These are phyloP conservation scores for rapeseed (Brassica napus) DNA, from an alignment of 345 rosid species.

Conservation along the genomic window DNA sequence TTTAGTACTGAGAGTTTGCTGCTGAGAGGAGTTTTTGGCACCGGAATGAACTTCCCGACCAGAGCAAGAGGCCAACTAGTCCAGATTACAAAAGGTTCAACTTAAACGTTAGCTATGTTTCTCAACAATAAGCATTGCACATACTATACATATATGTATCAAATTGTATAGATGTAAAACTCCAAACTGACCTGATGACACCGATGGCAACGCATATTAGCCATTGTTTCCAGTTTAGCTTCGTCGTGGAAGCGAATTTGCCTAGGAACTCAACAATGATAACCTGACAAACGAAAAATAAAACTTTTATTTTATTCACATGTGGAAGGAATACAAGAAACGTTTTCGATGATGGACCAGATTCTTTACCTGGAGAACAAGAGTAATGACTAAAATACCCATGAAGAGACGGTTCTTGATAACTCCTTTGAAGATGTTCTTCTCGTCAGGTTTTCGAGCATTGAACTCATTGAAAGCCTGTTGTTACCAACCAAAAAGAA, in stretches of 20 bases:
- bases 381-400: constrained; percentile 70
- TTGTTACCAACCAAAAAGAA: not conserved
- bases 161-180: not conserved
- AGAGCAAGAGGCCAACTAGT: constrained; percentile 93
- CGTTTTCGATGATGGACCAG: not conserved
- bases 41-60: constrained; percentile 77
- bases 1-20: constrained; percentile 13
- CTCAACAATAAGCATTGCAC: not conserved
- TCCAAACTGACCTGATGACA: constrained; percentile 52
- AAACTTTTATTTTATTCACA: not conserved
- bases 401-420: constrained; percentile 72
- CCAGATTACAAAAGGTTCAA: not conserved
- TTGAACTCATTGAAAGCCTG: constrained; percentile 95
- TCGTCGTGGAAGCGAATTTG: constrained; percentile 71
- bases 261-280: constrained; percentile 81
- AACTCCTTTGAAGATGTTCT: constrained; percentile 71
- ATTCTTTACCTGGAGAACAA: constrained; percentile 71
- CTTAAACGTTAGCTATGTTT: not conserved
- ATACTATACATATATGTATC: not conserved
- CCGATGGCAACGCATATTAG: constrained; percentile 60
- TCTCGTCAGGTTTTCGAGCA: constrained; percentile 92
- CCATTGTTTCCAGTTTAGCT: constrained; percentile 85
- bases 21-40: constrained; percentile 57
- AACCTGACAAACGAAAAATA: constrained; percentile 46
- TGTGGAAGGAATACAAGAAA: not conserved